phyloP scores from a whole-genome alignment of 2,329 filamentous ascomycete species.

The Whalleya microplaca region DNA sequence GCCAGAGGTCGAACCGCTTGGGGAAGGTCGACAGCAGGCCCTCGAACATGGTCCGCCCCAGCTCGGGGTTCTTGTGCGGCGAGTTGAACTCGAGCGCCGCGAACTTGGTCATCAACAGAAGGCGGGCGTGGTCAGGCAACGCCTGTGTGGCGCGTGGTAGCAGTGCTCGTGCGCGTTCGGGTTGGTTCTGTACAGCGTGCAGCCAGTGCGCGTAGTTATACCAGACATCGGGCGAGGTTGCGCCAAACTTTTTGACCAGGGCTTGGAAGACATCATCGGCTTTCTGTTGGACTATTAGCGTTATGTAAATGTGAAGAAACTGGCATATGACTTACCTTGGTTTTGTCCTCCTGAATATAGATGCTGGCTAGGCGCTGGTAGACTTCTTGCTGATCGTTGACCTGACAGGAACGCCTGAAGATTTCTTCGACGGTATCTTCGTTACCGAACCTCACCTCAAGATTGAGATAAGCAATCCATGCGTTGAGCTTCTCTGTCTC shows the following conservation, averaged over 20 bases:
- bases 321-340: conserved; percentile 63
- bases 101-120: conserved; percentile 82
- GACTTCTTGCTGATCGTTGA: conserved; percentile 89
- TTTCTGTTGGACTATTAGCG: conserved; percentile 61
- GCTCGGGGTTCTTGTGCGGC: conserved; percentile 79
- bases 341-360: conserved; percentile 89
- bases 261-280: conserved; percentile 86
- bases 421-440: conserved; percentile 81
- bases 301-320: neutral
- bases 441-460: conserved; percentile 88
- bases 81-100: conserved; percentile 91
- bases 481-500: conserved; percentile 93
- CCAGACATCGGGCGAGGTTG: conserved; percentile 80
- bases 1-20: conserved; percentile 92
- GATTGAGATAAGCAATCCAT: conserved; percentile 92
- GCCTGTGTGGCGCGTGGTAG: conserved; percentile 84
- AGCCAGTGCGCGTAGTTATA: conserved; percentile 95
- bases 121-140: conserved; percentile 68
- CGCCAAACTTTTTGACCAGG: conserved; percentile 88
- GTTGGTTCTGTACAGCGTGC: conserved; percentile 70
- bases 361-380: conserved; percentile 90
- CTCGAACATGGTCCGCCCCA: conserved; percentile 93
- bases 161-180: conserved; percentile 76
- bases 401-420: conserved; percentile 91
- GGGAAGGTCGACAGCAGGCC: conserved; percentile 81